These are phyloP conservation scores for Hymenoscyphus scutula DNA, from an alignment of 2,329 filamentous ascomycete species.

Conservation along the genomic window DNA sequence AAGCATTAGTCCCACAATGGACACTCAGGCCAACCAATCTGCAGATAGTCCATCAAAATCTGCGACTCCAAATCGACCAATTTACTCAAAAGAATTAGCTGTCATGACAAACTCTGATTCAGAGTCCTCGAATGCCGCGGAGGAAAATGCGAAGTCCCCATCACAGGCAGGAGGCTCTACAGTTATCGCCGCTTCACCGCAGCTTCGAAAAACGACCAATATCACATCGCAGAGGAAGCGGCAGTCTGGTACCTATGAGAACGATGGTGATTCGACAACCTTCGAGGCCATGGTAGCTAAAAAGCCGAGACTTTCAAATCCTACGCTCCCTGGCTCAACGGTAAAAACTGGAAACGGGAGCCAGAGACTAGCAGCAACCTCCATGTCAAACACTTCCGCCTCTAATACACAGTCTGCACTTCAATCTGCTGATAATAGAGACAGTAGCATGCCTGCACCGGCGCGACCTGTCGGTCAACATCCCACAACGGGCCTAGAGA, in stretches of 20 bases:
- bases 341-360: background rate
- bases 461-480: background rate
- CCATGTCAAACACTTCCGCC: background rate
- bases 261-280: background rate
- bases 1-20: background rate
- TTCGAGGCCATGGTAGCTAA: background rate
- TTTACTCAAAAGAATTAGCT: too few species aligned
- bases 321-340: background rate
- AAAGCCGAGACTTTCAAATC: background rate
- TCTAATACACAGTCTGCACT: background rate
- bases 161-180: too few species aligned
- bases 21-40: too few species aligned
- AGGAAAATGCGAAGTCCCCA: too few species aligned
- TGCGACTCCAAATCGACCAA: too few species aligned
- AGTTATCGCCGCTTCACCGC: too few species aligned
- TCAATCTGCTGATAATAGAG: background rate
- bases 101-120: too few species aligned
- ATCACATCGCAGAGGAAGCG: background rate
- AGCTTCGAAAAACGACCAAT: background rate
- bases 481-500: background rate
- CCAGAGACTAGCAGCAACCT: background rate
- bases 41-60: too few species aligned
- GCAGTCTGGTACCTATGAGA: background rate
- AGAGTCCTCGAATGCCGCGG: too few species aligned
- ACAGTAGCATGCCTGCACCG: background rate